Evolutionary conservation across 345 rosid genomes (phyloP).

Genomic region (Melaleuca alternifolia): DNA sequence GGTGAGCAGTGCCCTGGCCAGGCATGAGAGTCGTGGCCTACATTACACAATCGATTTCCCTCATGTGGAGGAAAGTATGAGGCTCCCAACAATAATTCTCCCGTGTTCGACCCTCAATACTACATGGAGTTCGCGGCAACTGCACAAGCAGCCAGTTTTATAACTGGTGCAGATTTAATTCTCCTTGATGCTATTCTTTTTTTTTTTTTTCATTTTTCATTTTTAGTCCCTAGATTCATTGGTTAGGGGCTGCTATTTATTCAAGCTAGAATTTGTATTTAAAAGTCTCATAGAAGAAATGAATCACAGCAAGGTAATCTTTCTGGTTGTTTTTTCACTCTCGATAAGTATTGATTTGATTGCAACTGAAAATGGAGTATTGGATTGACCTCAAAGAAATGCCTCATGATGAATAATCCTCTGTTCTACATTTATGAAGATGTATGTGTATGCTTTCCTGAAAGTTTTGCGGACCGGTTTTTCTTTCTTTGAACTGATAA

Average conservation of each 20-base stretch:
- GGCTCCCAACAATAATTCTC: constrained; percentile 77
- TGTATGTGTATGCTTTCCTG: not conserved
- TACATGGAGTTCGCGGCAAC: constrained; percentile 84
- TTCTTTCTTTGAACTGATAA: not conserved
- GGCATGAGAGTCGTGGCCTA: constrained; percentile 95
- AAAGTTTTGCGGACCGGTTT: not conserved
- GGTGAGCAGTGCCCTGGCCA: constrained; percentile 75
- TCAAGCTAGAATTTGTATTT: not conserved
- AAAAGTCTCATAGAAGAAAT: not conserved
- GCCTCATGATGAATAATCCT: not conserved
- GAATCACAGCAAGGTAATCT: not conserved
- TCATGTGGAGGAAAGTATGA: constrained; percentile 69
- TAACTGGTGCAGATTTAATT: not conserved
- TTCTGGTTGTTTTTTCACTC: not conserved
- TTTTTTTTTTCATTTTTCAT: not conserved
- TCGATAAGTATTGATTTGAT: not conserved
- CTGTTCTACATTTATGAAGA: not conserved
- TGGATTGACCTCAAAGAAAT: not conserved
- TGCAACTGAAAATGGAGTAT: not conserved
- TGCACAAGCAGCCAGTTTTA: constrained; percentile 29
- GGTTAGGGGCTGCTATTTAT: not conserved
- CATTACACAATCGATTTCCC: constrained; percentile 91
- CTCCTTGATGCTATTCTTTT: not conserved
- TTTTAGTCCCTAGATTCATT: not conserved
- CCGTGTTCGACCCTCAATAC: constrained; percentile 47